A percentile compares a stretch with the other conserved stretches of the same genome.
phyloP scores from a whole-genome alignment of 2,329 filamentous ascomycete species.

The Fusarium chlamydosporum region DNA sequence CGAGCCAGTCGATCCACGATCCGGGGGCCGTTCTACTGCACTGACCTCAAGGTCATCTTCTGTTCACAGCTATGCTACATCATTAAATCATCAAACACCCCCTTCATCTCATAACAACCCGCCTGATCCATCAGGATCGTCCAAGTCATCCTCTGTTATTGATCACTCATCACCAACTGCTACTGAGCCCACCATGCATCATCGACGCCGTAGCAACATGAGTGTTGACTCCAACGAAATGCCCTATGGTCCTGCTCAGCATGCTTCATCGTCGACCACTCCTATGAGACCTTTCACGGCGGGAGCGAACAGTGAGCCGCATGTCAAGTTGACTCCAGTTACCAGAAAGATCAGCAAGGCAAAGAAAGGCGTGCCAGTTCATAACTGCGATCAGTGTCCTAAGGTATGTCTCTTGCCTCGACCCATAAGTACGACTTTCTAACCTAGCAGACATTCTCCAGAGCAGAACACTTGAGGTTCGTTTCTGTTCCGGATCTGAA shows the following conservation, averaged over 20 bases:
- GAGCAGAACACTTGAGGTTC: constrained; percentile 73
- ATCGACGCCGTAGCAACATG: constrained; percentile 61
- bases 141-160: constrained; percentile 48
- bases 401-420: constrained; percentile 59
- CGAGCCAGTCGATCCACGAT: constrained; percentile 60
- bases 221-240: constrained; percentile 67
- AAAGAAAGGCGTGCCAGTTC: constrained; percentile 71
- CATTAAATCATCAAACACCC: constrained; percentile 52
- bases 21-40: constrained; percentile 63
- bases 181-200: constrained; percentile 49
- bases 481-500: constrained; percentile 32
- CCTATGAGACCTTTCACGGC: constrained; percentile 60
- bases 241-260: constrained; percentile 48
- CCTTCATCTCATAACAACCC: constrained; percentile 55
- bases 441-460: constrained; percentile 68
- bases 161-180: constrained; percentile 48
- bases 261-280: constrained; percentile 48
- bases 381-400: constrained; percentile 66
- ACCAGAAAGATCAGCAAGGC: constrained; percentile 70
- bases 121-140: constrained; percentile 54
- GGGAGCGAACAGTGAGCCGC: constrained; percentile 54
- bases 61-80: constrained; percentile 59
- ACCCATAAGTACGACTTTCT: constrained; percentile 10
- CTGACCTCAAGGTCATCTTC: constrained; percentile 56
- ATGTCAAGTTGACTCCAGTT: constrained; percentile 68